Evolutionary conservation across 768 basidiomycete species (phyloP).

Genomic region (Russula sp.): DNA sequence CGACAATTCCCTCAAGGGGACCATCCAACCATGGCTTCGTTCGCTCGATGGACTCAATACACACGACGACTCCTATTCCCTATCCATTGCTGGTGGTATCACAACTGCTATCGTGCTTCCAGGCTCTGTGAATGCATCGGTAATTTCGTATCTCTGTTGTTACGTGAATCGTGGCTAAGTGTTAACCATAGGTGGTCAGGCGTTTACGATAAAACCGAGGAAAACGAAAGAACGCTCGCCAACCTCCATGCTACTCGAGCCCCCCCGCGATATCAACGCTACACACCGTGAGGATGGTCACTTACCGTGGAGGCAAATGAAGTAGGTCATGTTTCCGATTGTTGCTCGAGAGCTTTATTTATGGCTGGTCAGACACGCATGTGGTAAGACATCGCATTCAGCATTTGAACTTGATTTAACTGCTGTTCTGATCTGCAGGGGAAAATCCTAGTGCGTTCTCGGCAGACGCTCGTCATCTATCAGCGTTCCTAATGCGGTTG

Average conservation of each 20-base stretch:
- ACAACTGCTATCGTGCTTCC: constrained; percentile 77
- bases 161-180: background rate
- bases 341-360: background rate
- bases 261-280: constrained; percentile 60
- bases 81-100: constrained; percentile 75
- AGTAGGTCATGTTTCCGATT: constrained; percentile 43
- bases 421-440: constrained; percentile 37
- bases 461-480: background rate
- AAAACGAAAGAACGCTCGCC: constrained; percentile 67
- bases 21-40: constrained; percentile 68
- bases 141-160: background rate
- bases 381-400: constrained; percentile 37
- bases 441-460: constrained; percentile 52
- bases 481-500: constrained; percentile 1
- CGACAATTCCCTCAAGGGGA: constrained; percentile 42
- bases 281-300: constrained; percentile 44
- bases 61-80: constrained; percentile 66
- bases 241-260: constrained; percentile 72
- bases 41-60: constrained; percentile 79
- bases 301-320: constrained; percentile 74
- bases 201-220: constrained; percentile 75
- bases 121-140: constrained; percentile 49
- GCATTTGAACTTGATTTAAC: constrained; percentile 1
- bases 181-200: constrained; percentile 59
- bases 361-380: constrained; percentile 54